Evolutionary conservation across 2,329 filamentous ascomycete species (phyloP).

Genomic region (Rhynchosporium graminicola): DNA sequence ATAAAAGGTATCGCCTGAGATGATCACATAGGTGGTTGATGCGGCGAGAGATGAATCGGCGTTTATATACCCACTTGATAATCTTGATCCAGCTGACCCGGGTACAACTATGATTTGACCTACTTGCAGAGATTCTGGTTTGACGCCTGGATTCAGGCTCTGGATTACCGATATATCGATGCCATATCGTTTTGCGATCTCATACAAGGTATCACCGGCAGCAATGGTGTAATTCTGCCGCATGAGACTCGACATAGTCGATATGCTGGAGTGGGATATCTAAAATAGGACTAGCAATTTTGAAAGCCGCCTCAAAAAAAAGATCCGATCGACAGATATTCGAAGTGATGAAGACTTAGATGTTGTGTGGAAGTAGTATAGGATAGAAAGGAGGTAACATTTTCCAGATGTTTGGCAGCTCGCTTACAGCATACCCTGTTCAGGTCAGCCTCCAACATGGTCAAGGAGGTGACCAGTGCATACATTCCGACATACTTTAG

Average conservation of each 20-base stretch:
- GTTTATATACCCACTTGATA: neutral
- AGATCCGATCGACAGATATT: too few species aligned
- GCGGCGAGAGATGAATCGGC: neutral
- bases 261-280: neutral
- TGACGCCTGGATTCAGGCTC: constrained; percentile 6
- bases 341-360: too few species aligned
- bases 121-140: constrained; percentile 7
- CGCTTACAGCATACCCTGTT: too few species aligned
- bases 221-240: constrained; percentile 9
- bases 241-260: neutral
- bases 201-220: constrained; percentile 11
- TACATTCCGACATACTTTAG: too few species aligned
- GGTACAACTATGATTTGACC: constrained; percentile 12
- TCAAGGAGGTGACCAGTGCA: too few species aligned
- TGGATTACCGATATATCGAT: constrained; percentile 4
- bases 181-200: constrained; percentile 4
- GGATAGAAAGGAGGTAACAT: too few species aligned
- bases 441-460: too few species aligned
- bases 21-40: constrained; percentile 6
- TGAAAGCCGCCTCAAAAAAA: too few species aligned
- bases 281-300: neutral
- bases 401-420: too few species aligned
- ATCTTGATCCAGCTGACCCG: neutral
- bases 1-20: constrained; percentile 14
- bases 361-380: too few species aligned